phyloP scores from a whole-genome alignment of 805 yeast species.

The Cyberlindnera sargentensis region DNA sequence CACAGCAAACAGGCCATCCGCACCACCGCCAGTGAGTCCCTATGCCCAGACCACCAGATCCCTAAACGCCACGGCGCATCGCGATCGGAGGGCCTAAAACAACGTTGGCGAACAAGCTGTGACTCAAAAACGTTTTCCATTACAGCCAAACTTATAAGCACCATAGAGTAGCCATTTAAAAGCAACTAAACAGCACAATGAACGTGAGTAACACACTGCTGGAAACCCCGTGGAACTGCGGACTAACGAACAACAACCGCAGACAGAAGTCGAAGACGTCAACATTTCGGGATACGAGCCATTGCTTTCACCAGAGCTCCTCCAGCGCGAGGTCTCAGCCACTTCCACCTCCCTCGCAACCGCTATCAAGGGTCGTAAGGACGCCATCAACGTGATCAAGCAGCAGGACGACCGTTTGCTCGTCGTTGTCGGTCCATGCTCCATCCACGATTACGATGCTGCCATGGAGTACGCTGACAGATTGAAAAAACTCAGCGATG shows the following conservation, averaged over 20 bases:
- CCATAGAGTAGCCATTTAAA: too few relatives aligned
- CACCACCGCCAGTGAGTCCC: too few relatives aligned
- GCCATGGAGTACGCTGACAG: slow-evolving; percentile 83
- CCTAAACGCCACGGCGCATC: too few relatives aligned
- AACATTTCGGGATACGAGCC: slow-evolving; percentile 90
- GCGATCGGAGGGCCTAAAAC: too few relatives aligned
- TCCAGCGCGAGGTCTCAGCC: slow-evolving; percentile 80
- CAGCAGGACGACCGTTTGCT: slow-evolving; percentile 78
- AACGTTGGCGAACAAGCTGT: too few relatives aligned
- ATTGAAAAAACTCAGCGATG: slow-evolving; percentile 59
- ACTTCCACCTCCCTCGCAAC: slow-evolving; percentile 45
- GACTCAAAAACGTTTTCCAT: not conserved
- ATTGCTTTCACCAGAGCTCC: slow-evolving; percentile 82
- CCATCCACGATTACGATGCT: slow-evolving; percentile 85
- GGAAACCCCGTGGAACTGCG: too few relatives aligned
- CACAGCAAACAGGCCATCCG: too few relatives aligned
- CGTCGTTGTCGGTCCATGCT: slow-evolving; percentile 94
- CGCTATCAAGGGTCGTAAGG: slow-evolving; percentile 72
- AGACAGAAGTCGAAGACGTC: slow-evolving; percentile 52
- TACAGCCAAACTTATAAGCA: slow-evolving; percentile 4
- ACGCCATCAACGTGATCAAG: slow-evolving; percentile 64
- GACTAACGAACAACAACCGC: slow-evolving; percentile 2
- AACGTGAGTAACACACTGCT: too few relatives aligned
- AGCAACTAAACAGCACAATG: too few relatives aligned
- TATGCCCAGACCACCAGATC: too few relatives aligned